Conservation (phyloP, 495 filamentous ascomycete genomes). For the Ramalina peruviana region DNA sequence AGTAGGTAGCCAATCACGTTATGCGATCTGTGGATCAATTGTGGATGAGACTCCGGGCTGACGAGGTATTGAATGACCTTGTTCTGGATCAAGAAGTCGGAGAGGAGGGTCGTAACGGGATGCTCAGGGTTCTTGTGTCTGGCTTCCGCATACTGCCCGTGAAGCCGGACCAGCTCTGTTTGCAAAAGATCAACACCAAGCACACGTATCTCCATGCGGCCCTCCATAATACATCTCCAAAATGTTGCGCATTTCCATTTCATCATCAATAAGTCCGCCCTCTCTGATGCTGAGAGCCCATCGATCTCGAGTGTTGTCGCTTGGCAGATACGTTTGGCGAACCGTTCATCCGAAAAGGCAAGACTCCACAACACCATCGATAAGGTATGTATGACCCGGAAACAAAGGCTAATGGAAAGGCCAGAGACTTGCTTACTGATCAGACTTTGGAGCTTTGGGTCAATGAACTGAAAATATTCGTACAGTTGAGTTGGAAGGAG, state of each 20-base stretch:
- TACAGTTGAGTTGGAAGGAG: slow-evolving; percentile 7
- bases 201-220: slow-evolving; percentile 83
- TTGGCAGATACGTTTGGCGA: slow-evolving; percentile 34
- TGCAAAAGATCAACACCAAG: slow-evolving; percentile 58
- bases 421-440: slow-evolving; percentile 26
- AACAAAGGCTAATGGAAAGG: slow-evolving; percentile 13
- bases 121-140: slow-evolving; percentile 24
- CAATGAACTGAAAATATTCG: slow-evolving; percentile 9
- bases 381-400: slow-evolving; percentile 23
- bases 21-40: slow-evolving; percentile 64
- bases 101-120: slow-evolving; percentile 48
- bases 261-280: slow-evolving; percentile 33
- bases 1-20: slow-evolving; percentile 83
- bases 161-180: slow-evolving; percentile 51
- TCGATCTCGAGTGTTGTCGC: slow-evolving; percentile 55
- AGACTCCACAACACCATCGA: slow-evolving; percentile 28
- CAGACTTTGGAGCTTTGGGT: slow-evolving; percentile 13
- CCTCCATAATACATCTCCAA: slow-evolving; percentile 57
- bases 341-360: slow-evolving; percentile 15
- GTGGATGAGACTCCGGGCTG: slow-evolving; percentile 80
- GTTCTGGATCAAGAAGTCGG: slow-evolving; percentile 47
- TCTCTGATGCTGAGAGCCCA: slow-evolving; percentile 49
- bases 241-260: slow-evolving; percentile 60
- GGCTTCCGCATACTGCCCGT: slow-evolving; percentile 36
- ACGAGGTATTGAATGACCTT: slow-evolving; percentile 74